These are phyloP conservation scores for Lophiotrema nucula DNA, from an alignment of 495 filamentous ascomycete species.

Conservation along the genomic window DNA sequence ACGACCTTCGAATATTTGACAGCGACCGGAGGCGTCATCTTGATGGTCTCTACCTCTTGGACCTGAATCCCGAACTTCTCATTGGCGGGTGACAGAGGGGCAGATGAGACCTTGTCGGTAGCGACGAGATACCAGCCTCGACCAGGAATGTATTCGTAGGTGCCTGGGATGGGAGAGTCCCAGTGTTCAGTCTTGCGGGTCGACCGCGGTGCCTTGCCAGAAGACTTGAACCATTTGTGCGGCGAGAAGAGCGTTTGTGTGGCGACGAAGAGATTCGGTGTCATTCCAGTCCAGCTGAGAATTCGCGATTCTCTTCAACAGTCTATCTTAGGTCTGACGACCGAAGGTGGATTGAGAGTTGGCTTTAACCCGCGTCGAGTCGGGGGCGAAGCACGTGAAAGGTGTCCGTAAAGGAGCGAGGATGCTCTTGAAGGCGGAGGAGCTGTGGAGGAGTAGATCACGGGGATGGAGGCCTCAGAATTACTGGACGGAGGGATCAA, in stretches of 20 bases:
- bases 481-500: neutral
- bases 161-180: constrained; percentile 30
- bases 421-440: neutral
- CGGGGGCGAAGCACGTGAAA: constrained; percentile 20
- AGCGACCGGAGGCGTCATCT: constrained; percentile 20
- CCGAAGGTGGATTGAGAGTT: neutral
- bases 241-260: constrained; percentile 35
- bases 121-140: constrained; percentile 38
- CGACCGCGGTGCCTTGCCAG: constrained; percentile 12
- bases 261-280: constrained; percentile 38
- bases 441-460: neutral
- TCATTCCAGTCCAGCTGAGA: constrained; percentile 22
- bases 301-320: neutral
- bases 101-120: constrained; percentile 16
- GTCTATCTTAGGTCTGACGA: neutral
- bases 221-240: constrained; percentile 35
- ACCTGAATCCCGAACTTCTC: neutral
- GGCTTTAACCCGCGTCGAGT: neutral
- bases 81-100: neutral
- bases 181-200: constrained; percentile 36
- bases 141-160: constrained; percentile 39
- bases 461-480: neutral
- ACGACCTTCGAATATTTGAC: constrained; percentile 37
- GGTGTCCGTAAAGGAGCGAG: constrained; percentile 10
- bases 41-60: neutral